Evolutionary conservation across 2,329 filamentous ascomycete species (phyloP), one percentile per base, ranked within the genome.

Genomic region (Aspergillus flavus): DNA sequence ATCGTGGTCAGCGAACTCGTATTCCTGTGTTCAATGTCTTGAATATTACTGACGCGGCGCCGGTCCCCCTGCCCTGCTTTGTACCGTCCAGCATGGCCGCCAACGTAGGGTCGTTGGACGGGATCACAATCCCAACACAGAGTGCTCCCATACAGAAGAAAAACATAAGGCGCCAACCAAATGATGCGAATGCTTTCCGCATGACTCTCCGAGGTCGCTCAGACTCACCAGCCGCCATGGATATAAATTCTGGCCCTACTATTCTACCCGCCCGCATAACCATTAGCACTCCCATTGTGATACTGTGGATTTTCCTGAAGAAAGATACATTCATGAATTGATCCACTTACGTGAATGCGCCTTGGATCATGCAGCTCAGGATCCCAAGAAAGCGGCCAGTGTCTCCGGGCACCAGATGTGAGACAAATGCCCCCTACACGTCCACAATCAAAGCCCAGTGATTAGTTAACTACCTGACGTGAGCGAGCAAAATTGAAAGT

Each of bases 61-160:
- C 90, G 41, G 83, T 81, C 54, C 83, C 84, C 21, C 82, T 78
- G 1, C 76, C 78, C 26, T 64, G 59, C 5, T 46, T 41, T 0
- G 63, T 61, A 4, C 70, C 69, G 28, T 50, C 62, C 68, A 89
- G 87, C 0, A 86, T 88, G 39, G 80, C 82, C 2, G 79, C 82
- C 43, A 93, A 82, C 4, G 83, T 81, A 0, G 79, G 69, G 69
- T 92, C 86, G 58, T 91, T 83, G 74, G 89, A 90, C 4, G 91
- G 83, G 45, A 92, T 85, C 28, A 91, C 75, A 55, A 92, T 88
- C 3, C 89, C 89, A 6, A 91, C 87, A 21, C 84, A 86, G 3
- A 93, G 82, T 0, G 89, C 87, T 1, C 90, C 90, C 1, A 90
- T 83, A 48, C 91, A 84, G 78, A 92, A 93, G 75, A 93, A 93